phyloP scores from a whole-genome alignment of 108 stramenopile genomes.

The Pinguiococcus pyrenoidosus region DNA sequence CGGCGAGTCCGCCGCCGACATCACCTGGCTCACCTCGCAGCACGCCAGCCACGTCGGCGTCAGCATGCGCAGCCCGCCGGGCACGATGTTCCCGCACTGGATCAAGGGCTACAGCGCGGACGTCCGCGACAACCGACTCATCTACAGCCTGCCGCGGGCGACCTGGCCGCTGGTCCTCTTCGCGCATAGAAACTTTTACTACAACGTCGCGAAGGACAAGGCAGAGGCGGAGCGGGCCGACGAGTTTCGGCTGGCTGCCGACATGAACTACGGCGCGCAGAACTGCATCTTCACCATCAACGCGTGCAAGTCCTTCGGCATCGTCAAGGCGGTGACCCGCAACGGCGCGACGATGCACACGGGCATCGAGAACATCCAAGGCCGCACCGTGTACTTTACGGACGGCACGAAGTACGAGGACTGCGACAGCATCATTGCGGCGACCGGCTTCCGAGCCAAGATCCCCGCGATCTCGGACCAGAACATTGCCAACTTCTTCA shows the following conservation, averaged over 20 bases:
- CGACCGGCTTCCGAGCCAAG: too few species aligned
- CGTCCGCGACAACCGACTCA: neutral
- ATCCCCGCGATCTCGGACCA: neutral
- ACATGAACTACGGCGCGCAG: too few species aligned
- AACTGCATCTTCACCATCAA: too few species aligned
- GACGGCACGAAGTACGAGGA: too few species aligned
- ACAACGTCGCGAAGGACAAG: neutral
- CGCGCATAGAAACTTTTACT: neutral
- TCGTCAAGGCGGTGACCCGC: too few species aligned
- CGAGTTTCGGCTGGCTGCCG: too few species aligned
- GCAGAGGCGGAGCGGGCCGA: too few species aligned
- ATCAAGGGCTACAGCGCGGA: neutral
- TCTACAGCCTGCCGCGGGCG: neutral
- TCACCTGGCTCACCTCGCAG: neutral
- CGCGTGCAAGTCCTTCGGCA: too few species aligned
- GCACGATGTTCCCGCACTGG: neutral
- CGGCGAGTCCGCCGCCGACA: neutral
- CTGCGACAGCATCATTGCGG: too few species aligned
- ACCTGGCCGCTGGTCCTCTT: neutral
- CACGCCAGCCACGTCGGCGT: neutral
- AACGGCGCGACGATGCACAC: too few species aligned
- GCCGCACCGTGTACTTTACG: too few species aligned
- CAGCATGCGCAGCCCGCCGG: neutral
- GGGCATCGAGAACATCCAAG: too few species aligned
- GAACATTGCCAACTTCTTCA: conserved; percentile 1